These are phyloP conservation scores for Tetrahymena elliotti DNA, from an alignment of 73 alveolate species.

Conservation along the genomic window DNA sequence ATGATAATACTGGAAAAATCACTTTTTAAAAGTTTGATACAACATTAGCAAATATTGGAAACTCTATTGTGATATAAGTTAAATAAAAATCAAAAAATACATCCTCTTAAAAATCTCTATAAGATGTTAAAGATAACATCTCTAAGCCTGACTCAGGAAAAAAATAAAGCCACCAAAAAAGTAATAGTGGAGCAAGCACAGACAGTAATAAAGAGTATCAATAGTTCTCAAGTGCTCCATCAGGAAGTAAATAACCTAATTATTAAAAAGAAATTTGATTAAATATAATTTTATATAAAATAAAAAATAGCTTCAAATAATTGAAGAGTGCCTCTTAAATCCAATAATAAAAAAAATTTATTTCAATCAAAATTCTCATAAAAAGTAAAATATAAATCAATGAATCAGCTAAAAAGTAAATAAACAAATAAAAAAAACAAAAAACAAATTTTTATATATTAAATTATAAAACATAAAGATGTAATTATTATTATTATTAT, in stretches of 20 bases:
- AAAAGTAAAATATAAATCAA: too few relatives aligned
- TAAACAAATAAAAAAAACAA: too few relatives aligned
- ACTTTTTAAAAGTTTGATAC: neutral
- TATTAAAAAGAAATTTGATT: neutral
- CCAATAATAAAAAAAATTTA: too few relatives aligned
- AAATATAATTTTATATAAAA: too few relatives aligned
- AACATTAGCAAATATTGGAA: neutral
- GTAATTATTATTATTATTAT: too few relatives aligned
- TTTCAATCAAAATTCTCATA: neutral
- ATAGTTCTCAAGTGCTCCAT: neutral
- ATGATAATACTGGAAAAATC: neutral
- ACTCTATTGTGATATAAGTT: neutral
- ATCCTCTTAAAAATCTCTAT: neutral
- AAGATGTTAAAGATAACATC: neutral
- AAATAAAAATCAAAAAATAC: neutral
- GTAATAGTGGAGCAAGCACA: neutral
- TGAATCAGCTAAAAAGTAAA: too few relatives aligned
- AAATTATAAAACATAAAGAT: too few relatives aligned
- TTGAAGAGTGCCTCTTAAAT: neutral
- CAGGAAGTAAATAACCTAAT: neutral
- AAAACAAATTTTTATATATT: too few relatives aligned
- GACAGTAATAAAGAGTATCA: neutral
- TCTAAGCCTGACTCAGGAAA: neutral
- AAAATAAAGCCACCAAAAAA: neutral
- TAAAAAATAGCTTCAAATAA: neutral